A percentile compares a stretch with the other conserved stretches of the same genome.
Conservation (phyloP, 1,284 basidiomycete genomes). For the Kwoniella shivajii region DNA sequence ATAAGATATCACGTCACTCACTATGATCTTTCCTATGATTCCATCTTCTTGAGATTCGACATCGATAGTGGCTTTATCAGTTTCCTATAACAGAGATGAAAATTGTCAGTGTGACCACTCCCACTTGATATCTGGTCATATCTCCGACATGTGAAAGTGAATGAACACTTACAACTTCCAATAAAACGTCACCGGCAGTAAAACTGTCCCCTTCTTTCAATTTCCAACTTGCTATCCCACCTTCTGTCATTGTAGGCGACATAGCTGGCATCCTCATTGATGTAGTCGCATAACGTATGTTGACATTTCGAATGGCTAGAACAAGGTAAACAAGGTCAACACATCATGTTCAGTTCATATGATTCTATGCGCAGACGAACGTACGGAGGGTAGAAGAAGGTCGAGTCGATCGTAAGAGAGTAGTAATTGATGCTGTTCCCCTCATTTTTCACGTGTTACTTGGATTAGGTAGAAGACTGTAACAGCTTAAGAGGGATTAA, state of each 20-base stretch:
- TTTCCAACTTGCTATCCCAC: slow-evolving; percentile 92
- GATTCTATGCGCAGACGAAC: too few relatives aligned
- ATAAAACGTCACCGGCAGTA: slow-evolving; percentile 80
- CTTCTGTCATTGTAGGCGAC: slow-evolving; percentile 99
- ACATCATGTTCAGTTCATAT: too few relatives aligned
- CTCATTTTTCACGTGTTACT: too few relatives aligned
- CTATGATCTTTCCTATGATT: slow-evolving; percentile 87
- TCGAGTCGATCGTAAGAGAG: too few relatives aligned
- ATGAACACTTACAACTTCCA: slow-evolving; percentile 78
- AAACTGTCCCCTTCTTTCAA: slow-evolving; percentile 85
- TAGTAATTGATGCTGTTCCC: too few relatives aligned
- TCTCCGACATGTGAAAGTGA: not conserved
- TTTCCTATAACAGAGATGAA: slow-evolving; percentile 70
- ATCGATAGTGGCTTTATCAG: slow-evolving; percentile 98
- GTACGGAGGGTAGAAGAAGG: too few relatives aligned
- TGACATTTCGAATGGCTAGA: slow-evolving; percentile 10
- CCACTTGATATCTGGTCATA: not conserved
- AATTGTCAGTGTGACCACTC: too few relatives aligned
- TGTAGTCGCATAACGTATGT: slow-evolving; percentile 63
- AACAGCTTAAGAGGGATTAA: too few relatives aligned
- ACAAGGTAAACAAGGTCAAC: not conserved
- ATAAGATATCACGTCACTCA: slow-evolving; percentile 43
- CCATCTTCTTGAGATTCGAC: slow-evolving; percentile 99
- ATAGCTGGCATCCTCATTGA: slow-evolving; percentile 88
- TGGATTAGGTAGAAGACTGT: too few relatives aligned